phyloP scores from a whole-genome alignment of 306 rosid species.

The Quercus bicolor region DNA sequence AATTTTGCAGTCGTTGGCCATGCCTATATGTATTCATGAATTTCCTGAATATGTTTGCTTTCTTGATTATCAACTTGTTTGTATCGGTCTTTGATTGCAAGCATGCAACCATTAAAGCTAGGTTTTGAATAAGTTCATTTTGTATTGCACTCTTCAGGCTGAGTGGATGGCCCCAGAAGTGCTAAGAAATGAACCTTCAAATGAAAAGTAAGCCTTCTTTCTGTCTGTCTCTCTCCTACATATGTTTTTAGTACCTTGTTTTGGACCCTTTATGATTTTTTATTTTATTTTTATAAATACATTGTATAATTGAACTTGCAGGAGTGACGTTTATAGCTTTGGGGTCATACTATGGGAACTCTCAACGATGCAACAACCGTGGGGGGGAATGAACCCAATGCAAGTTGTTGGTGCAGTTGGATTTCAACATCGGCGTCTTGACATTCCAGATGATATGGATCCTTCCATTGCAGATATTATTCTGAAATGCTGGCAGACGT shows the following conservation, averaged over 20 bases:
- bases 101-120: slow-evolving; percentile 3
- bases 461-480: slow-evolving; percentile 78
- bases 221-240: not conserved
- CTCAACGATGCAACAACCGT: slow-evolving; percentile 84
- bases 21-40: slow-evolving; percentile 9
- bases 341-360: slow-evolving; percentile 99
- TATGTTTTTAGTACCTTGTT: slow-evolving; percentile 12
- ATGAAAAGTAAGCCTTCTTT: slow-evolving; percentile 69
- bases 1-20: not conserved
- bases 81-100: not conserved
- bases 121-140: slow-evolving; percentile 25
- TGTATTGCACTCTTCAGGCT: slow-evolving; percentile 61
- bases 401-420: slow-evolving; percentile 99
- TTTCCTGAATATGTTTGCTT: slow-evolving; percentile 10
- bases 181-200: slow-evolving; percentile 88
- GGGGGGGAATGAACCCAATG: slow-evolving; percentile 99
- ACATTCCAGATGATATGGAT: slow-evolving; percentile 79
- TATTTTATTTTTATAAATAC: not conserved
- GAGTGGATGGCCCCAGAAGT: slow-evolving; percentile 99
- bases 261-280: slow-evolving; percentile 3
- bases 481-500: slow-evolving; percentile 93
- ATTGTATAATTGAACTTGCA: slow-evolving; percentile 28
- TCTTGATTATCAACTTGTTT: slow-evolving; percentile 9
- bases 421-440: slow-evolving; percentile 99
- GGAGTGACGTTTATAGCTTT: slow-evolving; percentile 92